Evolutionary conservation across 345 rosid species (phyloP), one percentile per base, ranked within the genome.

Genomic region (Eucalyptus curtisii): DNA sequence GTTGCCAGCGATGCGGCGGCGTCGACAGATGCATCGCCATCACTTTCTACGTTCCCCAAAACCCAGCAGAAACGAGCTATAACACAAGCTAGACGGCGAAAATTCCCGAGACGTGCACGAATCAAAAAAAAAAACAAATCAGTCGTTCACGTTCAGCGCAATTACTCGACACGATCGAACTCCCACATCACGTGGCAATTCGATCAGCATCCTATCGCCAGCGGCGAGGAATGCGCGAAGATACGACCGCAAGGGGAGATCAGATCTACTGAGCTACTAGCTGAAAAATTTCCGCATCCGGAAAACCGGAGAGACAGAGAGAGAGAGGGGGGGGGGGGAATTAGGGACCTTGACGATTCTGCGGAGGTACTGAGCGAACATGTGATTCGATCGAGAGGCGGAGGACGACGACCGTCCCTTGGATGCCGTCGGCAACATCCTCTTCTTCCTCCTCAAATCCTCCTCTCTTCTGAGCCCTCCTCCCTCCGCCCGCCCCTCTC

Each of bases 341-440:
- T 20, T 71, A 37, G 82, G 45, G 86, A 98, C 99, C 99, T 98
- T 98, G 91, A 98, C 93, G 89, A 98, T 98, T 86, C 99, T 96
- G 88, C 99, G 99, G 90, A 98, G 96, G 91, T 96, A 97, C 90
- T 95, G 99, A 86, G 95, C 96, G 93, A 95, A 93, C 92, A 92
- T 87, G 86, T 97, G 92, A 68, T 92, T 95, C 87, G 97, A 89
- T 89, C 98, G 96, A 89, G 97, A 93, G 66, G 95, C 86, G 88
- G 98, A 92, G 89, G 97, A 93, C 91, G 99, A 93, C 71, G 99
- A 88, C 64, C 97, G 99, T 86, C 94, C 94, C 93, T 90, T 98
- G 82, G 97, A 93, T 86, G 95, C 91, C 79, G 97, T 96, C 5
- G 99, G 99, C 93, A 97, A 91, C 99, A 98, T 97, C 91, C 87